Conservation (phyloP, 139 green algal species). For the Limnomonas spitsbergensis region DNA sequence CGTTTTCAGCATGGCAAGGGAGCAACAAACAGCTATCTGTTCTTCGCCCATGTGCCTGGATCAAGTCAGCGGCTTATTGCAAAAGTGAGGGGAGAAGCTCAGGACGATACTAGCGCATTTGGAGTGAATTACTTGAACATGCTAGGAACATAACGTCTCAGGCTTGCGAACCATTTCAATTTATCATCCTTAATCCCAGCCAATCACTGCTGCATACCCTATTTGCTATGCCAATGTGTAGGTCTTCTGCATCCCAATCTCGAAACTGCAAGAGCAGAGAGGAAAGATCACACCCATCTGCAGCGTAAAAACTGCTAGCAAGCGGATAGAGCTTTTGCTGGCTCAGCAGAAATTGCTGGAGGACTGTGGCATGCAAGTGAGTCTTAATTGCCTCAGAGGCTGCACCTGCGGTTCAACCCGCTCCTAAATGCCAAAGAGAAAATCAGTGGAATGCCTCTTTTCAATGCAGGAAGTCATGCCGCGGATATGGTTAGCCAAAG, state of each 20-base stretch:
- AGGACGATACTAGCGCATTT: background rate
- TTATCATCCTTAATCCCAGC: too few species aligned
- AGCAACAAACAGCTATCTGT: background rate
- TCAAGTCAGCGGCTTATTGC: background rate
- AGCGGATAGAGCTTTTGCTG: slow-evolving; percentile 13
- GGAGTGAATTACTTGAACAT: too few species aligned
- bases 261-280: background rate
- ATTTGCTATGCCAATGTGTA: background rate
- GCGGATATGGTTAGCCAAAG: slow-evolving; percentile 12
- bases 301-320: background rate
- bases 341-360: slow-evolving; percentile 10
- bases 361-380: slow-evolving; percentile 14
- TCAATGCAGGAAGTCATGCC: slow-evolving; percentile 11
- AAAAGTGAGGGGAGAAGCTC: too few species aligned
- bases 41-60: background rate
- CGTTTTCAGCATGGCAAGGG: slow-evolving; percentile 7
- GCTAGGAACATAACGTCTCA: too few species aligned
- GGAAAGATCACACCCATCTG: background rate
- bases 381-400: background rate
- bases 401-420: background rate
- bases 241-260: slow-evolving; percentile 13
- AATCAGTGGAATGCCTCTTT: background rate
- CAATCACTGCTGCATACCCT: background rate
- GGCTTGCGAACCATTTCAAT: too few species aligned
- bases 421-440: background rate